Evolutionary conservation across 352 stramenopile species (phyloP).

Genomic region (Phytophthora capsici): DNA sequence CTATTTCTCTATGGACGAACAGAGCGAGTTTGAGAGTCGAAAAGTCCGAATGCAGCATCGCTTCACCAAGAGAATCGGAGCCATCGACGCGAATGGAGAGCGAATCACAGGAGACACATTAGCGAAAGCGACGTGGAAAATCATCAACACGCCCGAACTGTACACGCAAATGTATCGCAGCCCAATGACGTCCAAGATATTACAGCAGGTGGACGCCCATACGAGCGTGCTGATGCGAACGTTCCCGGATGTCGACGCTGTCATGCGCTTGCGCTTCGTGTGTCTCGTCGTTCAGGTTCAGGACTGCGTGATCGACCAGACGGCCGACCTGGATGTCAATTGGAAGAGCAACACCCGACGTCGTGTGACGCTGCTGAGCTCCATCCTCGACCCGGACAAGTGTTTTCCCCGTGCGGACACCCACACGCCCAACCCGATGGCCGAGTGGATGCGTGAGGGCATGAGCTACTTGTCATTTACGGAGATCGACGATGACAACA

Average conservation of each 20-base stretch:
- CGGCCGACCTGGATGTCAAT: background rate
- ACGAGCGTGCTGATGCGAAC: constrained; percentile 50
- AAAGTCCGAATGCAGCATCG: constrained; percentile 43
- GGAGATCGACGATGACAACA: constrained; percentile 39
- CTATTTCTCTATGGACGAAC: constrained; percentile 35
- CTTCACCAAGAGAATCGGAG: constrained; percentile 43
- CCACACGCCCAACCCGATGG: constrained; percentile 12
- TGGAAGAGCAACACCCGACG: constrained; percentile 25
- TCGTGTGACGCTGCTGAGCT: constrained; percentile 38
- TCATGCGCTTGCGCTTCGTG: constrained; percentile 41
- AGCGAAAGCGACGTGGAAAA: constrained; percentile 42
- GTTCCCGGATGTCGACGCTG: constrained; percentile 42
- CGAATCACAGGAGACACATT: constrained; percentile 42
- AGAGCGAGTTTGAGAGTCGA: background rate
- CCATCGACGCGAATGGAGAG: constrained; percentile 25
- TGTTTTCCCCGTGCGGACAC: constrained; percentile 32
- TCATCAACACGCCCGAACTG: constrained; percentile 43
- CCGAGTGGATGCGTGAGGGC: constrained; percentile 46
- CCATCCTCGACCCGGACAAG: constrained; percentile 36
- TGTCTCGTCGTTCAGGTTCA: constrained; percentile 40
- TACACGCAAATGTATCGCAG: constrained; percentile 50
- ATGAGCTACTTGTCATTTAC: constrained; percentile 51
- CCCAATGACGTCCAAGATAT: constrained; percentile 43
- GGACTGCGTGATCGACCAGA: constrained; percentile 37
- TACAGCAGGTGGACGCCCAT: constrained; percentile 49